Base-by-base conservation (phyloP, 305 asterid species). In the Fraxinus floribunda region DNA sequence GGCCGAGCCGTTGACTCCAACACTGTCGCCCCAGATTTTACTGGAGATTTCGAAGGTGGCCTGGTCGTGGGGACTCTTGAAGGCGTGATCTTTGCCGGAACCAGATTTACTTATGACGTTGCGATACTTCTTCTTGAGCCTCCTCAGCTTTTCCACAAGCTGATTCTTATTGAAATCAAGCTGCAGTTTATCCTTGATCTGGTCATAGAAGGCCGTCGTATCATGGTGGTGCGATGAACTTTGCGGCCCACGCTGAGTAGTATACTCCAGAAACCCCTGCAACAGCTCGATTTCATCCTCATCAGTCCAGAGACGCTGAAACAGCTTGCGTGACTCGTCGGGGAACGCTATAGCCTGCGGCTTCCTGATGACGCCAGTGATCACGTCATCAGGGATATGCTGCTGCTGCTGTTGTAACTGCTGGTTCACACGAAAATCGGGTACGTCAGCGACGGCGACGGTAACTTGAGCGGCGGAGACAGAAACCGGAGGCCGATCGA, bases 261-360 rank as follows among this genome's bases (percentile, higher is more conserved):
- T 94, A 86, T 95, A 94, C 18, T 95, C 99, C 16, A 94, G 89
- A 81, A 93, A 94, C 1, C 99, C 98, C 74, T 91, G 94, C 80
- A 95, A 71, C 64, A 95, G 92, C 90, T 93, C 99, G 88, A 95
- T 93, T 84, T 95, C 99, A 57, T 95, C 99, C 87, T 93, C 99
- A 32, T 95, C 99, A 0, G 97, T 94, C 99, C 99, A 95, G 16
- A 95, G 90, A 20, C 99, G 91, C 87, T 95, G 99, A 84, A 95
- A 95, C 11, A 95, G 93, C 90, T 93, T 92, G 76, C 99, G 89
- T 0, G 94, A 87, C 72, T 93, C 99, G 41, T 94, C 99, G 26
- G 80, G 88, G 78, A 76, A 89, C 0, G 73, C 34, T 22, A 84
- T 76, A 68, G 90, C 86, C 18, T 83, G 79, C 46, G 97, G 90